Conservation (phyloP, 371 early-diverging fungal species). For the Batkoa obscura region DNA sequence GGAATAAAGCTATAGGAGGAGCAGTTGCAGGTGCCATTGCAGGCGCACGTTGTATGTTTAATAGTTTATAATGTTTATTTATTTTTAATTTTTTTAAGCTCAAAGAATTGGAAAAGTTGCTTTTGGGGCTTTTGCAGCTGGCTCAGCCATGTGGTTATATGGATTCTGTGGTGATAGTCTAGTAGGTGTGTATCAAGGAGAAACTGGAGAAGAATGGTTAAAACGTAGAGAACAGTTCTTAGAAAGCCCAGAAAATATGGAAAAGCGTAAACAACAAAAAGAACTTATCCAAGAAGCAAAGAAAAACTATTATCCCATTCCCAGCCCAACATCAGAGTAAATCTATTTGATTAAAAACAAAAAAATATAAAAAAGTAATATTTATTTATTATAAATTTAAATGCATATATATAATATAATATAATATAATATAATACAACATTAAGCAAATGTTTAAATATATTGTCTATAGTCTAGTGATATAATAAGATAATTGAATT, state of each 20-base stretch:
- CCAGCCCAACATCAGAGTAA: too few species aligned
- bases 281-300: not conserved
- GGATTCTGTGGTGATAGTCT: not conserved
- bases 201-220: not conserved
- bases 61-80: not conserved
- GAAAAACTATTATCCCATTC: conserved; percentile 14
- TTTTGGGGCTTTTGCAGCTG: not conserved
- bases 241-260: not conserved
- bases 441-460: too few species aligned
- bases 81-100: not conserved
- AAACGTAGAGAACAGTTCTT: not conserved
- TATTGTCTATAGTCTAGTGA: too few species aligned
- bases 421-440: too few species aligned
- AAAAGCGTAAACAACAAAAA: not conserved
- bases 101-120: not conserved
- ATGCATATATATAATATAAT: too few species aligned
- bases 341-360: too few species aligned
- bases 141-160: not conserved
- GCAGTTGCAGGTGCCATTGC: not conserved
- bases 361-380: too few species aligned
- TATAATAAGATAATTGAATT: too few species aligned
- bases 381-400: too few species aligned
- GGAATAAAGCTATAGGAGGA: conserved; percentile 3
- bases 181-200: not conserved
- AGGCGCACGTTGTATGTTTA: not conserved